Conservation (phyloP, 2,329 filamentous ascomycete species). For the Aspergillus pseudoviridinutans region DNA sequence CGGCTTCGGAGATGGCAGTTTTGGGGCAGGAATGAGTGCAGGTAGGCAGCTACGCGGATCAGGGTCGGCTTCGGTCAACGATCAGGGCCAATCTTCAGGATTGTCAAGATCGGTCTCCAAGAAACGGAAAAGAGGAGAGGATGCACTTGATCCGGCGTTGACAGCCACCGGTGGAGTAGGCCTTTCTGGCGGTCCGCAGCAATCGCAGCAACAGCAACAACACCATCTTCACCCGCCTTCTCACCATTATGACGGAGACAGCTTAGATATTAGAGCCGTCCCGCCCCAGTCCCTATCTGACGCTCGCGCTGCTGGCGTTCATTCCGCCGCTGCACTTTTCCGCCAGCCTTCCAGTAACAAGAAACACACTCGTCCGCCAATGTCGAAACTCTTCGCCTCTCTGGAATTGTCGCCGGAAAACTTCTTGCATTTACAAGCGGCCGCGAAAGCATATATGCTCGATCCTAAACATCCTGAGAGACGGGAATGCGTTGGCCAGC, state of each 20-base stretch:
- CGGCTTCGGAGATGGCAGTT: constrained; percentile 34
- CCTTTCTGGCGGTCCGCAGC: constrained; percentile 20
- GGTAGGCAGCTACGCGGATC: constrained; percentile 25
- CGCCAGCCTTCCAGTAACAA: constrained; percentile 48
- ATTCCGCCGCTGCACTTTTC: constrained; percentile 53
- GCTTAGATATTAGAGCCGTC: constrained; percentile 34
- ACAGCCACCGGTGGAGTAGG: constrained; percentile 21
- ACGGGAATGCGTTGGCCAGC: constrained; percentile 54
- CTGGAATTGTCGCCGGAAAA: constrained; percentile 54
- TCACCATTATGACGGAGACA: constrained; percentile 27
- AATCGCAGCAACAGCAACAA: constrained; percentile 22
- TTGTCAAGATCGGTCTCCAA: constrained; percentile 34
- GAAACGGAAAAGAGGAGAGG: constrained; percentile 40
- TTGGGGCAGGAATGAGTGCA: constrained; percentile 24
- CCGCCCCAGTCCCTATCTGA: constrained; percentile 39
- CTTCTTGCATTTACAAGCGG: constrained; percentile 53
- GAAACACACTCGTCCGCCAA: constrained; percentile 56
- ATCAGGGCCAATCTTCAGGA: constrained; percentile 26
- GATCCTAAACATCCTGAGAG: constrained; percentile 52
- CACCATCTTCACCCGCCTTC: constrained; percentile 23
- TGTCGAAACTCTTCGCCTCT: constrained; percentile 55
- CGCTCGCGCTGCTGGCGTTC: constrained; percentile 48
- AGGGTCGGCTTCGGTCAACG: constrained; percentile 18
- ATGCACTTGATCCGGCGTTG: constrained; percentile 35
- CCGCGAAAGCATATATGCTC: constrained; percentile 56